A percentile compares a stretch with the other conserved stretches of the same genome.
phyloP scores from a whole-genome alignment of 768 basidiomycete species.

The Boletus pseudo-olivaceus region DNA sequence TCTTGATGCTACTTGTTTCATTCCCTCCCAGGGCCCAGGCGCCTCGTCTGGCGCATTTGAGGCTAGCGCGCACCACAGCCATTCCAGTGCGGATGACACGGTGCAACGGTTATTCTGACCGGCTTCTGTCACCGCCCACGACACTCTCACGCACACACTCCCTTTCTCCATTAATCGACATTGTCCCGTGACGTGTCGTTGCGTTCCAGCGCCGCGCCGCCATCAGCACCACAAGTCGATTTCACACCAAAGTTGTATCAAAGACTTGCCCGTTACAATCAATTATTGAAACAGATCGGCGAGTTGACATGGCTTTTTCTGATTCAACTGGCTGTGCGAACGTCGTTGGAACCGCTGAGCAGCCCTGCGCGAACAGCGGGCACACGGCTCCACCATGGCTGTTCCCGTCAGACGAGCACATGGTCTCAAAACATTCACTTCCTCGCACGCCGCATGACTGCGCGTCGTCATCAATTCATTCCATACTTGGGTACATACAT shows the following conservation, averaged over 20 bases:
- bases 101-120: not conserved
- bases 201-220: not conserved
- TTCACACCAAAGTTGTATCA: too few species aligned
- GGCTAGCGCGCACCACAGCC: not conserved
- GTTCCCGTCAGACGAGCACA: not conserved
- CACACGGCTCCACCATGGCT: not conserved
- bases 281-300: not conserved
- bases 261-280: not conserved
- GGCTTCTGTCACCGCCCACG: not conserved
- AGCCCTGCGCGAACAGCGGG: not conserved
- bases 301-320: not conserved
- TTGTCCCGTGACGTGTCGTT: not conserved
- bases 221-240: not conserved
- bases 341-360: too few species aligned
- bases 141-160: too few species aligned
- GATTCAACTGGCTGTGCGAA: not conserved
- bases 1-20: not conserved
- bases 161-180: not conserved
- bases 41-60: not conserved
- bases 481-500: constrained; percentile 18
- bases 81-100: not conserved
- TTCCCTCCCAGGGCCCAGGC: not conserved
- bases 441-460: not conserved
- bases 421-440: not conserved
- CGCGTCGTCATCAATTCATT: constrained; percentile 7